phyloP scores from a whole-genome alignment of 176 grass and related monocot species.

The Pharus latifolius region DNA sequence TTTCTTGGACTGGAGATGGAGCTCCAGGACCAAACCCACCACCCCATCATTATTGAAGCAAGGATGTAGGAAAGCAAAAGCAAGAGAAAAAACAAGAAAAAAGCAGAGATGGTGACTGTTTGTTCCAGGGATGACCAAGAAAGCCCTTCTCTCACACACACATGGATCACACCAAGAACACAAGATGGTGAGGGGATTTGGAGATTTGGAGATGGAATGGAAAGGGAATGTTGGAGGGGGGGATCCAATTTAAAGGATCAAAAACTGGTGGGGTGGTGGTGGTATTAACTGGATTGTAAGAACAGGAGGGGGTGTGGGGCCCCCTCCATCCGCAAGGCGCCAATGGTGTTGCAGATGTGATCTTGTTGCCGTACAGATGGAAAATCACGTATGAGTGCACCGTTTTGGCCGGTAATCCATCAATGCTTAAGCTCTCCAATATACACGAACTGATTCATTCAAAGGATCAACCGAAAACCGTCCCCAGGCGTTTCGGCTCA shows the following conservation, averaged over 20 bases:
- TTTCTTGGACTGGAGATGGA: slow-evolving; percentile 34
- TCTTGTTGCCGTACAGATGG: neutral
- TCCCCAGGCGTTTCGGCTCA: too few relatives aligned
- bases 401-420: too few relatives aligned
- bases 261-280: slow-evolving; percentile 22
- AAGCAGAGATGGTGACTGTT: slow-evolving; percentile 28
- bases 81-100: neutral
- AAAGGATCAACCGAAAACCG: too few relatives aligned
- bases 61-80: slow-evolving; percentile 41
- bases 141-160: neutral
- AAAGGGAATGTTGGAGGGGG: neutral
- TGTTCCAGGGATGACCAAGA: slow-evolving; percentile 11
- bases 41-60: slow-evolving; percentile 39
- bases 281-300: neutral
- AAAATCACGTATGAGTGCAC: neutral
- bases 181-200: too few relatives aligned
- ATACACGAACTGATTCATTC: too few relatives aligned
- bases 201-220: neutral
- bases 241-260: slow-evolving; percentile 12
- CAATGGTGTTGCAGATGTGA: neutral
- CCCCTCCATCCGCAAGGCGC: neutral
- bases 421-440: too few relatives aligned
- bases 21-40: slow-evolving; percentile 35
- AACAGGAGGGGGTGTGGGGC: neutral
- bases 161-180: neutral